phyloP scores from a whole-genome alignment of 176 grass and related monocot species.

The Eragrostis curvula region DNA sequence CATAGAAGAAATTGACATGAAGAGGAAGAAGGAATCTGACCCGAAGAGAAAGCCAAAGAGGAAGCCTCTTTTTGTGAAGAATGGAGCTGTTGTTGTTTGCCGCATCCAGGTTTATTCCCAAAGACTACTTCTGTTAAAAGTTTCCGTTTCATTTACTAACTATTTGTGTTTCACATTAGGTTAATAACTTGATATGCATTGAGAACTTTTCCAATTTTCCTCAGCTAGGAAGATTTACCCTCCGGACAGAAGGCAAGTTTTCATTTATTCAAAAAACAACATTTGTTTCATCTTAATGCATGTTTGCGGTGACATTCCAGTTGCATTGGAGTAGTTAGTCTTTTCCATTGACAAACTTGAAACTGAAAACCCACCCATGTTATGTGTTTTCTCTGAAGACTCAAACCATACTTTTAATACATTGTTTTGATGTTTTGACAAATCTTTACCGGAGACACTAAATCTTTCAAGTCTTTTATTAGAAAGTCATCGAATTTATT shows the following conservation, averaged over 20 bases:
- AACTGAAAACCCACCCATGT: not conserved
- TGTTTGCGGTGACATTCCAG: not conserved
- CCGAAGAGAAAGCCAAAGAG: constrained; percentile 64
- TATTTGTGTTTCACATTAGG: constrained; percentile 37
- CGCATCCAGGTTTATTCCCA: constrained; percentile 53
- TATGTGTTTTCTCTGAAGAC: not conserved
- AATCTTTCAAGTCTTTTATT: not conserved
- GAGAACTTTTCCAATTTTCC: constrained; percentile 65
- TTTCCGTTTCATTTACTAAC: constrained; percentile 27
- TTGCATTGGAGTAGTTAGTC: not conserved
- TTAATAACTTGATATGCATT: constrained; percentile 69
- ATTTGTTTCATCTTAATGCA: not conserved
- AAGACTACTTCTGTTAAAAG: constrained; percentile 1
- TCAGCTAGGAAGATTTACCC: constrained; percentile 76
- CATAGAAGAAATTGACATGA: constrained; percentile 68
- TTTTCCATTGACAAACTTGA: not conserved
- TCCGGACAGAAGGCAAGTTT: constrained; percentile 65
- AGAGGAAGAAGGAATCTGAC: constrained; percentile 66
- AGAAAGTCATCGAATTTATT: too few relatives aligned
- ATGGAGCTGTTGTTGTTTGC: constrained; percentile 79
- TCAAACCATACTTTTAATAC: not conserved
- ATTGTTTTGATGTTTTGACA: too few relatives aligned
- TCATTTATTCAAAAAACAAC: not conserved
- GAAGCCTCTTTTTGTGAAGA: constrained; percentile 79
- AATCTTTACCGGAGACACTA: not conserved